Base-by-base conservation (phyloP, 2,329 filamentous ascomycete genomes). In the Aspergillus piperis region DNA sequence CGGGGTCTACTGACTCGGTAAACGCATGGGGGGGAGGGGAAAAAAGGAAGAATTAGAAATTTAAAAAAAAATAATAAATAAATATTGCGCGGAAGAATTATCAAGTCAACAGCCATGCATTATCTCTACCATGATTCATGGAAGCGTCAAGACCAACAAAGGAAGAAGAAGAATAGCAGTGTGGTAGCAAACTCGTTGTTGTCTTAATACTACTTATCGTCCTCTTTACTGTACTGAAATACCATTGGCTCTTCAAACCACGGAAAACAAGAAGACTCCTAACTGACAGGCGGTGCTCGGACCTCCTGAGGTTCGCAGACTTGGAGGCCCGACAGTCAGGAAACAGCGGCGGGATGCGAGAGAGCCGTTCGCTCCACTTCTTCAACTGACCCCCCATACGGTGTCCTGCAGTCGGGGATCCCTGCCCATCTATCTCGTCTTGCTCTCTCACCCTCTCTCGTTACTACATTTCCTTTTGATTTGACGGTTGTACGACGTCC, bases 271-370 rank as follows among this genome's bases (percentile, higher is more conserved):
- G 11, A 36, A 36, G 32, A 36, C 32, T 36, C 32, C 32, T 52
- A 36, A 60, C 21, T 64, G 63, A 64, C 64, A 63, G 56, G 56
- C 32, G 21, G 54, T 62, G 66, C 65, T 66, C 64, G 62, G 70
- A 51, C 69, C 67, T 50, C 50, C 52, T 62, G 52, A 56, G 62
- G 66, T 70, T 68, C 65, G 68, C 62, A 66, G 67, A 59, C 55
- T 64, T 60, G 59, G 56, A 68, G 69, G 70, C 71, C 72, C 72
- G 71, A 73, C 71, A 73, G 66, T 70, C 67, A 71, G 72, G 72
- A 74, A 72, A 59, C 71, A 70, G 66, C 64, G 65, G 64, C 69
- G 64, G 52, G 69, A 69, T 71, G 71, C 71, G 71, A 72, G 68
- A 66, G 61, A 38, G 64, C 70, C 72, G 72, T 74, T 74, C 72